phyloP scores from a whole-genome alignment of 768 basidiomycete species.

The Coprinopsis cinerea region DNA sequence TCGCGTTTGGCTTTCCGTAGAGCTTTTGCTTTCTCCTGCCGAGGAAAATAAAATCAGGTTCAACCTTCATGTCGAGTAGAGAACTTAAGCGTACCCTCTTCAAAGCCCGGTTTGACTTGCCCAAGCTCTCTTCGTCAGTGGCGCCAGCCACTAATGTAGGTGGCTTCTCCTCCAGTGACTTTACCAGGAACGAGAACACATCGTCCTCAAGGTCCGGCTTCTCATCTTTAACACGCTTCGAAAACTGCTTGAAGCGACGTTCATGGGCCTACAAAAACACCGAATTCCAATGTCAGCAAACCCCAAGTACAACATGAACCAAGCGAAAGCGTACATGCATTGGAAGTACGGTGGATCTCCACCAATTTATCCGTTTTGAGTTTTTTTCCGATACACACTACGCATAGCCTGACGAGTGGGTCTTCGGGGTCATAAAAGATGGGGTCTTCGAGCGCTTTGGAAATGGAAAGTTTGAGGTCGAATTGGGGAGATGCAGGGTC shows the following conservation, averaged over 20 bases:
- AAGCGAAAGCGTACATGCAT: slow-evolving; percentile 44
- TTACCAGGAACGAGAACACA: slow-evolving; percentile 40
- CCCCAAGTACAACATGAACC: slow-evolving; percentile 3
- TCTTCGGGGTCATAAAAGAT: slow-evolving; percentile 54
- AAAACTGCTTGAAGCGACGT: slow-evolving; percentile 52
- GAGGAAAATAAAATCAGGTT: background rate
- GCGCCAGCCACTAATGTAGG: slow-evolving; percentile 18
- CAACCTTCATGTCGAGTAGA: background rate
- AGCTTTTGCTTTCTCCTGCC: slow-evolving; percentile 42
- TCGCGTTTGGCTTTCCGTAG: slow-evolving; percentile 42
- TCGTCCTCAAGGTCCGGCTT: slow-evolving; percentile 36
- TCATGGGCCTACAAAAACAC: slow-evolving; percentile 47
- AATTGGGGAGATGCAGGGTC: slow-evolving; percentile 25
- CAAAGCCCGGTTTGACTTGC: slow-evolving; percentile 51
- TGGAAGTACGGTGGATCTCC: slow-evolving; percentile 52
- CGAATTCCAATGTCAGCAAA: slow-evolving; percentile 5
- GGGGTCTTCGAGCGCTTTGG: slow-evolving; percentile 57
- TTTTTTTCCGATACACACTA: slow-evolving; percentile 67
- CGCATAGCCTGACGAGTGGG: slow-evolving; percentile 52
- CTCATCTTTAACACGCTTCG: slow-evolving; percentile 29
- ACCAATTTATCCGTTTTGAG: slow-evolving; percentile 57
- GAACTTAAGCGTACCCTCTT: slow-evolving; percentile 46
- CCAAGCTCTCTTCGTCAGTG: slow-evolving; percentile 9
- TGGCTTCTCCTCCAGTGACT: slow-evolving; percentile 22
- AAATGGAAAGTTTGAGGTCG: slow-evolving; percentile 38